Base-by-base conservation (phyloP, 2,329 filamentous ascomycete species). In the Incumbomyces delicatus region DNA sequence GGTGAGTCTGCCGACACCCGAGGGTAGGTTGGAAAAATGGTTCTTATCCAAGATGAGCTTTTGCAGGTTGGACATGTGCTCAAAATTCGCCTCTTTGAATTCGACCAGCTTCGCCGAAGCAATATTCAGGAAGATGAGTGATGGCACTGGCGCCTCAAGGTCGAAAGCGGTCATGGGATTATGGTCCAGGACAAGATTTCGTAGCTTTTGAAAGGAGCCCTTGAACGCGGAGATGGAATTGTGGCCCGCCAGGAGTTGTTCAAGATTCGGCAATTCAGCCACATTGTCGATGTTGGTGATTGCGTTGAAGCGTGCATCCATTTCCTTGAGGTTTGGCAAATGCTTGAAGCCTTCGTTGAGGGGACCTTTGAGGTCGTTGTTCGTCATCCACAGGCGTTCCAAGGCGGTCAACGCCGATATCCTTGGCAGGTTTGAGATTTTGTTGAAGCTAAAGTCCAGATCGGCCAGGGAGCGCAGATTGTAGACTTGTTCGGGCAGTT, bases 91-190 rank as follows among this genome's bases (percentile, higher is more conserved):
- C 61, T 95, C 92, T 6, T 80, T 80, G 44, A 98, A 81, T 59
- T 88, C 87, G 2, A 89, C 85, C 36, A 98, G 72, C 64, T 96
- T 95, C 5, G 85, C 88, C 45, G 88, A 90, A 6, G 89, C 92
- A 46, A 98, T 73, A 58, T 95, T 96, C 43, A 98, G 74, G 14
- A 83, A 80, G 53, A 87, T 90, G 29, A 98, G 69, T 0, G 87
- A 90, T 13, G 87, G 85, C 13, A 94, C 80, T 2, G 84, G 76
- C 30, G 77, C 74, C 40, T 77, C 78, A 35, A 98, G 78, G 57
- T 94, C 87, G 55, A 98, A 98, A 52, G 88, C 87, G 13, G 92
- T 96, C 52, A 98, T 80, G 1, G 92, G 92, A 60, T 95, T 96
- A 51, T 92, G 89, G 62, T 98, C 95, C 52, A 98, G 73, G 59